Evolutionary conservation across 306 rosid genomes (phyloP).

Genomic region (Castanea crenata): DNA sequence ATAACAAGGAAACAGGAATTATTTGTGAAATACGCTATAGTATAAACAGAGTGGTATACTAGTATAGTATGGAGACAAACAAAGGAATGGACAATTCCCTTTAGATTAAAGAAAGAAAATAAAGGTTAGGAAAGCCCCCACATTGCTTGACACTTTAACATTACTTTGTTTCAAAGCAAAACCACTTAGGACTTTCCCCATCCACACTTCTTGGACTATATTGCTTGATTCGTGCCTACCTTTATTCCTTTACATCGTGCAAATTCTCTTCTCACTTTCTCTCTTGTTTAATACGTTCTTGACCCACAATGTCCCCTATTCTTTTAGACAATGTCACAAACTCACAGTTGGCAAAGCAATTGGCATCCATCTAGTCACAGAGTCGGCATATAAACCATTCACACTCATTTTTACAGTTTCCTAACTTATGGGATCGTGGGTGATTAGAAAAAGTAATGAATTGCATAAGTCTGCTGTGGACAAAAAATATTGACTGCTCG

Average conservation of each 20-base stretch:
- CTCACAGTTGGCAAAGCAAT: too few relatives aligned
- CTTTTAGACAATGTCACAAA: not conserved
- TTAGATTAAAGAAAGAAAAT: not conserved
- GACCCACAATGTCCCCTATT: not conserved
- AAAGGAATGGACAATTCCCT: not conserved
- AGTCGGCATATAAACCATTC: too few relatives aligned
- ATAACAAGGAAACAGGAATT: too few relatives aligned
- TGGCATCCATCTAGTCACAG: not conserved
- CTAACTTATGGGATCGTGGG: rapidly evolving
- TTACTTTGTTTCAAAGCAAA: slow-evolving; percentile 19
- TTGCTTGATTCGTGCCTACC: not conserved
- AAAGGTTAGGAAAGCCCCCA: not conserved
- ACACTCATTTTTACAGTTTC: too few relatives aligned
- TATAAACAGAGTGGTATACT: too few relatives aligned
- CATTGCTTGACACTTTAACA: not conserved
- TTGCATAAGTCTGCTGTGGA: too few relatives aligned
- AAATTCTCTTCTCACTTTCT: not conserved
- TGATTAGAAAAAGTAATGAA: rapidly evolving
- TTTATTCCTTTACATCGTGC: not conserved
- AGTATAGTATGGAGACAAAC: not conserved
- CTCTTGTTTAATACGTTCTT: not conserved
- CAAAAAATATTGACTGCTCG: rapidly evolving
- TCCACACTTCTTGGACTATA: slow-evolving; percentile 1
- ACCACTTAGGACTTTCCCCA: not conserved
- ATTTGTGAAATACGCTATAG: too few relatives aligned